Base-by-base conservation (phyloP, 495 filamentous ascomycete genomes). In the Penicillium bialowiezense region DNA sequence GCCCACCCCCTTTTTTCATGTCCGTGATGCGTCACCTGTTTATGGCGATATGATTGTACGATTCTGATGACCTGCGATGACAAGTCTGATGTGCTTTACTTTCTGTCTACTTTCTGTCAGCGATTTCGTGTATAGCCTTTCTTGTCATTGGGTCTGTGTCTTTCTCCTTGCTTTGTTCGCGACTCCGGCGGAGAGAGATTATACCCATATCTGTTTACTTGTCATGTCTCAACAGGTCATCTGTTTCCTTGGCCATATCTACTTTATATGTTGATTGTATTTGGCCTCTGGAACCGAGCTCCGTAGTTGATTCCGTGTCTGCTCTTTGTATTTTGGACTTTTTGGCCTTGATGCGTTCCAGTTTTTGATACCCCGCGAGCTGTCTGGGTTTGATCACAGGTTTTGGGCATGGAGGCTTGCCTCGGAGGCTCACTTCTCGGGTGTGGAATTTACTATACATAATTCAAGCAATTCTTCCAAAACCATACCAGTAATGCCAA, bases 41-140 rank as follows among this genome's bases (percentile, higher is more conserved):
- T 65, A 67, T 62, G 64, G 65, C 64, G 60, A 70, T 67, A 69
- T 71, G 70, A 69, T 70, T 71, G 68, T 71, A 73, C 62, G 70
- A 73, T 70, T 73, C 60, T 72, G 65, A 73, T 71, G 70, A 73
- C 67, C 68, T 71, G 62, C 63, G 63, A 72, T 61, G 69, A 69
- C 60, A 59, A 65, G 60, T 63, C 60, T 57, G 60, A 56, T 64
- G 52, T 69, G 50, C 63, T 56, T 60, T 59, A 60, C 44, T 41
- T 56, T 47, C 28, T 40, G 37, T 52, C 40, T 48, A 39, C 21
- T 45, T 52, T 39, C 28, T 63, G 42, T 47, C 53, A 46, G 47
- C 54, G 53, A 32, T 45, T 50, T 54, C 49, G 40, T 55, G 49
- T 57, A 57, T 61, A 45, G 51, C 45, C 48, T 53, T 56, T 48